Conservation (phyloP, 495 filamentous ascomycete genomes). For the Penicillium lividum region DNA sequence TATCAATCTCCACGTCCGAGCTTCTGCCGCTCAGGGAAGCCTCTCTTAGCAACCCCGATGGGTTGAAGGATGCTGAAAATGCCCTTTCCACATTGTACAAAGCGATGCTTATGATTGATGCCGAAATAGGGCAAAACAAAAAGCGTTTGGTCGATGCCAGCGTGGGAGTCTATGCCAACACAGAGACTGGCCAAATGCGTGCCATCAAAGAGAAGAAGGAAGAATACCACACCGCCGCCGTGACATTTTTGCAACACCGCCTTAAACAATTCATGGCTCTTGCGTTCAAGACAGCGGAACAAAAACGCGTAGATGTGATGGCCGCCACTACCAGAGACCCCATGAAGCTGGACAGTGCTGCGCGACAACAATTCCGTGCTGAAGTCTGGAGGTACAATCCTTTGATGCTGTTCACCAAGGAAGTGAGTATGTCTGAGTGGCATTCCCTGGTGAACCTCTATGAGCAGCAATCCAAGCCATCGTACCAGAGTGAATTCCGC, state of each 20-base stretch:
- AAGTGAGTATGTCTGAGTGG: slow-evolving; percentile 81
- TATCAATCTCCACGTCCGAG: slow-evolving; percentile 77
- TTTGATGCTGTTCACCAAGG: slow-evolving; percentile 79
- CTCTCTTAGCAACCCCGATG: slow-evolving; percentile 68
- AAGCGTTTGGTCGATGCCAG: slow-evolving; percentile 49
- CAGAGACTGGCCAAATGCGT: slow-evolving; percentile 85
- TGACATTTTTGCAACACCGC: slow-evolving; percentile 65
- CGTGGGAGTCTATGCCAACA: slow-evolving; percentile 65
- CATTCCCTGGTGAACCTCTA: slow-evolving; percentile 75
- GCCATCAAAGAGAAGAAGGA: slow-evolving; percentile 93
- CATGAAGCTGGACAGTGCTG: slow-evolving; percentile 50
- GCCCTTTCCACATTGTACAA: slow-evolving; percentile 82
- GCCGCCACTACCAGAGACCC: slow-evolving; percentile 44
- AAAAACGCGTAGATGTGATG: slow-evolving; percentile 59
- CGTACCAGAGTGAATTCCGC: slow-evolving; percentile 81
- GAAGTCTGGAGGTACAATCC: slow-evolving; percentile 82
- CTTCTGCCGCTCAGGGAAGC: slow-evolving; percentile 71
- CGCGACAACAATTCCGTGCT: slow-evolving; percentile 53
- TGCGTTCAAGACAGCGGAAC: slow-evolving; percentile 73
- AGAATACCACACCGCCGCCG: slow-evolving; percentile 71
- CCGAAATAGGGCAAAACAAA: slow-evolving; percentile 61
- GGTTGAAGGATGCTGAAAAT: slow-evolving; percentile 72
- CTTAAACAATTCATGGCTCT: slow-evolving; percentile 78
- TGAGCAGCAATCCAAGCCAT: slow-evolving; percentile 67
- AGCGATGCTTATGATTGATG: slow-evolving; percentile 94